Conservation (phyloP, 2,329 filamentous ascomycete species). For the Clonostachys rosea region DNA sequence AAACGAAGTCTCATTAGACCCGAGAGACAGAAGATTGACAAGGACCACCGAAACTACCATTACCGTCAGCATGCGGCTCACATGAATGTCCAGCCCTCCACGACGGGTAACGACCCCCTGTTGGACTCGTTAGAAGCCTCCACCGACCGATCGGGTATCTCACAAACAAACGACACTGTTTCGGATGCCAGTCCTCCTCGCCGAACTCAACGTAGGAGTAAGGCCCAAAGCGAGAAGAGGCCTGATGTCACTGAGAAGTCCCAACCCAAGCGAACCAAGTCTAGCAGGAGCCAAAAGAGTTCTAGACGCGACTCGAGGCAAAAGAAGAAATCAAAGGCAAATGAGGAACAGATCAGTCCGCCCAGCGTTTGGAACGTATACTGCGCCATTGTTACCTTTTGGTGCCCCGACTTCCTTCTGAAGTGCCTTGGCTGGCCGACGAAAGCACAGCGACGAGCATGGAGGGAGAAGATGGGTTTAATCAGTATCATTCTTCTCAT, state of each 20-base stretch:
- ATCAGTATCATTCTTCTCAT: constrained; percentile 90
- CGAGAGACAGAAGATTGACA: constrained; percentile 80
- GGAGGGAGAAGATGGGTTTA: constrained; percentile 96
- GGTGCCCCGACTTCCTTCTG: constrained; percentile 82
- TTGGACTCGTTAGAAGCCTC: constrained; percentile 71
- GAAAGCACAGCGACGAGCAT: constrained; percentile 84
- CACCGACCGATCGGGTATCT: constrained; percentile 44
- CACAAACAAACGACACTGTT: constrained; percentile 37
- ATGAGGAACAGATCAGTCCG: constrained; percentile 64
- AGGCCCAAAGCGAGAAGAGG: constrained; percentile 27
- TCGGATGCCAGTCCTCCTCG: constrained; percentile 38
- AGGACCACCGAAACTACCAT: constrained; percentile 89
- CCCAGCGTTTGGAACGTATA: constrained; percentile 94
- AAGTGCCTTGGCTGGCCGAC: constrained; percentile 80
- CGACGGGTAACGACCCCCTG: constrained; percentile 87
- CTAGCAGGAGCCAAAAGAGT: constrained; percentile 56
- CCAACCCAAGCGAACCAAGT: constrained; percentile 36
- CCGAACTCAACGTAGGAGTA: constrained; percentile 14
- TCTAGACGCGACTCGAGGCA: constrained; percentile 24
- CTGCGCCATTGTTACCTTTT: constrained; percentile 90
- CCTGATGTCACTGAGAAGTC: constrained; percentile 12
- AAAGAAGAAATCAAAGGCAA: constrained; percentile 42
- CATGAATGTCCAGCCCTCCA: constrained; percentile 85
- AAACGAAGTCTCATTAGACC: constrained; percentile 89
- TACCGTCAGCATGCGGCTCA: constrained; percentile 93